phyloP scores from a whole-genome alignment of 1,284 basidiomycete species.

The Porodaedalea pini region DNA sequence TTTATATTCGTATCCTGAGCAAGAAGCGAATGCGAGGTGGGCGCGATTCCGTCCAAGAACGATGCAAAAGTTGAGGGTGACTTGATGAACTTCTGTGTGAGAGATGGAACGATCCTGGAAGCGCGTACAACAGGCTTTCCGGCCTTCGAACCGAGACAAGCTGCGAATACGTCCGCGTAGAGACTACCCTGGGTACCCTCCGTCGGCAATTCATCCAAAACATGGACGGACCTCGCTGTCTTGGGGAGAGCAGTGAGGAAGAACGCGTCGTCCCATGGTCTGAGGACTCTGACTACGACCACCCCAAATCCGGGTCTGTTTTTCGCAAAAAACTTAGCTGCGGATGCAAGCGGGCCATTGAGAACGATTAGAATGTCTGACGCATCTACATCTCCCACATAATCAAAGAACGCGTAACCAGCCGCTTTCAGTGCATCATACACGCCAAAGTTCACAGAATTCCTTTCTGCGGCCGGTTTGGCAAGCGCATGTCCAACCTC shows the following conservation, averaged over 20 bases:
- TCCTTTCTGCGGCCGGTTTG: constrained; percentile 29
- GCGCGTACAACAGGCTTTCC: constrained; percentile 47
- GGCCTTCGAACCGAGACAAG: constrained; percentile 44
- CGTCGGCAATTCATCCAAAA: constrained; percentile 72
- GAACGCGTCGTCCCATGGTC: constrained; percentile 69
- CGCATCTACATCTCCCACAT: constrained; percentile 58
- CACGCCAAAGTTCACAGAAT: constrained; percentile 34
- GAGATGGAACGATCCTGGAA: constrained; percentile 55
- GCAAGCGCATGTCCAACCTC: constrained; percentile 58
- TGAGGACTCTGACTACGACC: constrained; percentile 68
- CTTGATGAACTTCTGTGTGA: constrained; percentile 50
- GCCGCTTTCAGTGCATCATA: constrained; percentile 46
- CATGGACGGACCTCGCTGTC: constrained; percentile 55
- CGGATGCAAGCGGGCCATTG: constrained; percentile 67
- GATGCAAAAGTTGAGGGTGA: constrained; percentile 41
- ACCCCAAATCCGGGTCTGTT: constrained; percentile 52
- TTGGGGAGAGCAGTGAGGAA: constrained; percentile 57
- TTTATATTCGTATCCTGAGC: constrained; percentile 34
- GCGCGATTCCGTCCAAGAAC: constrained; percentile 40
- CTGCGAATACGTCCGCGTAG: constrained; percentile 69
- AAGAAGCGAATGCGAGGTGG: constrained; percentile 26
- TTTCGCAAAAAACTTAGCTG: constrained; percentile 48
- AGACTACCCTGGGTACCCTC: constrained; percentile 59
- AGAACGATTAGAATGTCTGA: constrained; percentile 57
- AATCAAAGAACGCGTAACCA: constrained; percentile 67